Base-by-base conservation (phyloP, 2,329 filamentous ascomycete species). In the Aureobasidium uvarum region DNA sequence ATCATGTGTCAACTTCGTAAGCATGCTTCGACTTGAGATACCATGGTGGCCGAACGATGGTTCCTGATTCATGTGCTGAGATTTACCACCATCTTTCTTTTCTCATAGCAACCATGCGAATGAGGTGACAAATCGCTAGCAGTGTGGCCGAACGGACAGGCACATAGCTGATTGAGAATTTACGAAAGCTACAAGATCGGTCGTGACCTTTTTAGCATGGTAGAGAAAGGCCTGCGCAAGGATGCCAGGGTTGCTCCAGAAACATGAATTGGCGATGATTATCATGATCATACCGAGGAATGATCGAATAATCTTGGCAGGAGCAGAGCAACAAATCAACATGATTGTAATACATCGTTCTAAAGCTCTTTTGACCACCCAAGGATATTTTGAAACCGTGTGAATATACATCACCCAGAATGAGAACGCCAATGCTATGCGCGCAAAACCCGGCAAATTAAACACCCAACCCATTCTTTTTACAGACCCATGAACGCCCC, bases 371-470 rank as follows among this genome's bases (percentile, higher is more conserved):
- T 45, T 25, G 28, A 38, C 39, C 23, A 45, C 23, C 23, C 20
- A 51, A 41, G 38, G 46, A 43, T 52, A 63, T 52, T 54, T 63
- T 45, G 33, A 20, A 41, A 7, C 38, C 52, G 60, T n/a, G 59
- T 63, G 31, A 63, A 54, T 63, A 23, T 36, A 62, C 45, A 63
- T 48, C 31, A 63, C 48, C 38, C 48, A 62, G 38, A 52, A 63
- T 36, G 18, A 63, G 46, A 67, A 67, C 66, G 66, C 66, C 66
- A 55, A 59, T 62, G 66, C 64, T 67, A 67, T 67, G 66, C 66
- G 50, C 46, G 51, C 38, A 28, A 66, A 51, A 66, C 25, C 36
- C n/a, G 38, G 6, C 45, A 51, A 50, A 58, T 25, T 5, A 45
- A n/a, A 62, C 39, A 46, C 38, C 56, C 28, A 23, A 45, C 33